These are phyloP conservation scores for Colletotrichum noveboracense DNA, from an alignment of 2,329 filamentous ascomycete species.

Conservation along the genomic window DNA sequence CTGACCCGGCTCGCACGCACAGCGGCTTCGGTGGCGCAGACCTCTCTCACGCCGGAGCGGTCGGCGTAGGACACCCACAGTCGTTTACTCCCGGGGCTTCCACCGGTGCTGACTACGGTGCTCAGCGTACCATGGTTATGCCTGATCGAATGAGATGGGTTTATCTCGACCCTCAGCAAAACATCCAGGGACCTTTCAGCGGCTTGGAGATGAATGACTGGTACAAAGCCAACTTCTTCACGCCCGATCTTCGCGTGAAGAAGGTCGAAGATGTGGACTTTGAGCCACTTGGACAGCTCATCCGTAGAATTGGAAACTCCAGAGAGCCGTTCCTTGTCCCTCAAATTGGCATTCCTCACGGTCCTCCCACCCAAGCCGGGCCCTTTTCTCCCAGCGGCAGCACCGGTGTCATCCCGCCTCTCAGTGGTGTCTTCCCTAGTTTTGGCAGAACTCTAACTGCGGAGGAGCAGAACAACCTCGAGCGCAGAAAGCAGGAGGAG, in stretches of 20 bases:
- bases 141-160: constrained; percentile 99
- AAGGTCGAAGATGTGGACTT: constrained; percentile 94
- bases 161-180: constrained; percentile 92
- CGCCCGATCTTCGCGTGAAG: constrained; percentile 90
- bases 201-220: constrained; percentile 99
- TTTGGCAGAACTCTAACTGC: constrained; percentile 96
- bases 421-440: constrained; percentile 92
- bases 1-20: constrained; percentile 35
- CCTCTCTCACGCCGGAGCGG: constrained; percentile 26
- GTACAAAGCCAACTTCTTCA: constrained; percentile 99
- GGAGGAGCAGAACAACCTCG: constrained; percentile 96
- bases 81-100: constrained; percentile 26
- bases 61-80: constrained; percentile 25
- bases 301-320: constrained; percentile 94
- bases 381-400: constrained; percentile 54
- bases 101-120: constrained; percentile 33
- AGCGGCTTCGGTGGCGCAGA: constrained; percentile 28
- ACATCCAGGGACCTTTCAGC: constrained; percentile 92
- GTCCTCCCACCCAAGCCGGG: constrained; percentile 58
- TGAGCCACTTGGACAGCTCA: constrained; percentile 92
- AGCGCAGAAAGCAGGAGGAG: constrained; percentile 96
- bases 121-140: constrained; percentile 95
- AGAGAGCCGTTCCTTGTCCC: constrained; percentile 97
- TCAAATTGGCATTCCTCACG: constrained; percentile 94
- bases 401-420: constrained; percentile 79